A percentile compares a stretch with the other conserved stretches of the same genome.
Conservation (phyloP, 768 basidiomycete species). For the Multifurca ochricompacta region DNA sequence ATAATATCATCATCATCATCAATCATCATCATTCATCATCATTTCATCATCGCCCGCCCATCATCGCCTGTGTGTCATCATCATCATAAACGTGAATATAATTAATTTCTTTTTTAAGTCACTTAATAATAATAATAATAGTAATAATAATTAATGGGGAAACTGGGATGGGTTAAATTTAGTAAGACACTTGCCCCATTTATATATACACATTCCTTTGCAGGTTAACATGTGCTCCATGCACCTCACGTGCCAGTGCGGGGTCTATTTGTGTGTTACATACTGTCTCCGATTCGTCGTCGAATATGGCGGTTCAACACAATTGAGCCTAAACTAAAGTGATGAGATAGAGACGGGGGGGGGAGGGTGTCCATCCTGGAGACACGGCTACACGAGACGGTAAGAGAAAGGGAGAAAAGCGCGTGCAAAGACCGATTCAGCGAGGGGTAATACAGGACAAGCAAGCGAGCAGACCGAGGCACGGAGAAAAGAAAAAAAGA, state of each 20-base stretch:
- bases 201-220: too few relatives aligned
- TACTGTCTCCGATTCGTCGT: conserved; percentile 17
- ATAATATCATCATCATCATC: too few relatives aligned
- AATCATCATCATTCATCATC: too few relatives aligned
- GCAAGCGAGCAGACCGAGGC: conserved; percentile 3
- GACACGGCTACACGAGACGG: conserved; percentile 20
- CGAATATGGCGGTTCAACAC: conserved; percentile 4
- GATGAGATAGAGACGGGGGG: conserved; percentile 12
- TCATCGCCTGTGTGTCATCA: too few relatives aligned
- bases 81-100: too few relatives aligned
- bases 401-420: background rate
- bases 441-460: conserved; percentile 16
- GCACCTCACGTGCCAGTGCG: background rate
- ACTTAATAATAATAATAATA: too few relatives aligned
- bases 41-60: too few relatives aligned
- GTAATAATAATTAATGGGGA: too few relatives aligned
- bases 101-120: too few relatives aligned
- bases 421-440: conserved; percentile 15
- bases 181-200: too few relatives aligned
- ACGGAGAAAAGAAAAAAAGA: conserved; percentile 6
- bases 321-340: conserved; percentile 1
- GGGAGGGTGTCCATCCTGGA: conserved; percentile 15
- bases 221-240: too few relatives aligned
- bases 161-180: too few relatives aligned
- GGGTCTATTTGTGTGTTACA: conserved; percentile 18